These are phyloP conservation scores for Malassezia slooffiae DNA, from an alignment of 1,284 basidiomycete species.

Conservation along the genomic window DNA sequence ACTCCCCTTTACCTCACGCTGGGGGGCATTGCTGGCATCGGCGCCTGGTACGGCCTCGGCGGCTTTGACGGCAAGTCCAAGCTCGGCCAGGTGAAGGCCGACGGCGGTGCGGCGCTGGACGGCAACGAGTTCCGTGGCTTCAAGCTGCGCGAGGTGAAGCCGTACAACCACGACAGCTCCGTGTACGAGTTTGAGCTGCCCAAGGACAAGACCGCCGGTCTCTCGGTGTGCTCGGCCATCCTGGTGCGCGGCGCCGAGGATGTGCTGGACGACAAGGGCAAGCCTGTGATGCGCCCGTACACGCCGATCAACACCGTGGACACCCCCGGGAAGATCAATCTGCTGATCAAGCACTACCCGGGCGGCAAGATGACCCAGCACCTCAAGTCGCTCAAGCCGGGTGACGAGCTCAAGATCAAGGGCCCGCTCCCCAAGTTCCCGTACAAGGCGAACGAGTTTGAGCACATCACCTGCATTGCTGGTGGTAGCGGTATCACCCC, in stretches of 20 bases:
- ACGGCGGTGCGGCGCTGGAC: constrained; percentile 25
- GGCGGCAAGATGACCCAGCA: constrained; percentile 47
- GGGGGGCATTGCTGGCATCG: constrained; percentile 41
- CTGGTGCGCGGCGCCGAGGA: constrained; percentile 51
- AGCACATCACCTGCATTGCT: constrained; percentile 77
- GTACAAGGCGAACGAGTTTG: constrained; percentile 45
- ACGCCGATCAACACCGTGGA: constrained; percentile 43
- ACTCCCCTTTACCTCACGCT: constrained; percentile 31
- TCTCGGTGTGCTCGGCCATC: constrained; percentile 58
- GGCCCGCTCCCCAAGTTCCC: constrained; percentile 49
- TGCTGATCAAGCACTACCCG: constrained; percentile 65
- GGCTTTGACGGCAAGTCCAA: constrained; percentile 30
- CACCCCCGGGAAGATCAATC: constrained; percentile 43
- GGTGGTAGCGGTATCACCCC: constrained; percentile 66
- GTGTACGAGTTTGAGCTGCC: constrained; percentile 69
- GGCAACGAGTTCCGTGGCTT: constrained; percentile 64
- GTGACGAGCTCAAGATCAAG: constrained; percentile 76
- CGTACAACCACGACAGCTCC: constrained; percentile 85
- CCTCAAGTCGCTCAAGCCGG: constrained; percentile 56
- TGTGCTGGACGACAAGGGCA: constrained; percentile 62
- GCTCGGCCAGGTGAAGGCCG: constrained; percentile 21
- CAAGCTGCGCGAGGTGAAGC: constrained; percentile 68
- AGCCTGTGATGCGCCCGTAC: constrained; percentile 65
- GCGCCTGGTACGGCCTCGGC: constrained; percentile 35
- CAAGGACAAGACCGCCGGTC: constrained; percentile 63